Evolutionary conservation across 306 rosid species (phyloP), one percentile per base, ranked within the genome.

Genomic region (Prunus dulcis): DNA sequence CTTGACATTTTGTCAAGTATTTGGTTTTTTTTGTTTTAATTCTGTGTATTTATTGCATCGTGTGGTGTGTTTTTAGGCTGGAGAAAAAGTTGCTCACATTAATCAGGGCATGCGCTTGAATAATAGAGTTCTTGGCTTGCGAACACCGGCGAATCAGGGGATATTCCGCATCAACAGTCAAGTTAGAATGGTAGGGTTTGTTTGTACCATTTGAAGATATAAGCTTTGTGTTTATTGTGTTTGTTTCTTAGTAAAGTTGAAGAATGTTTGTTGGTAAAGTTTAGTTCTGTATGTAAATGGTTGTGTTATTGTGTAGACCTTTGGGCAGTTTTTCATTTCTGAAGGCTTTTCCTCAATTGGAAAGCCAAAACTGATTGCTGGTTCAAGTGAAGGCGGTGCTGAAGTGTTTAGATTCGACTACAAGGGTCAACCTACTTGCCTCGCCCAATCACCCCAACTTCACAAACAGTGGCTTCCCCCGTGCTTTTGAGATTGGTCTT

Each of bases 331-430:
- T 86, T 87, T 95, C 71, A 45, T 79, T 63, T 71, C 82, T 3
- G 73, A 83, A 68, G 84, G 60, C 27, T 88, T 86, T 75, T 68
- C 4, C 30, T 28, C 90, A 93, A 97, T 86, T 74, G 96, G 87
- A 87, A 92, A 92, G 0, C 97, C 98, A 23, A 92, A 92, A 75
- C 49, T 89, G 82, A 90, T 90, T 69, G 96, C 89, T 64, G 96
- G 99, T 38, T 86, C 97, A 20, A 95, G 99, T 87, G 99, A 95
- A 76, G 99, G 99, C 51, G 97, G 97, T 79, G 96, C 99, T 73
- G 76, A 97, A 63, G 99, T 95, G 52, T 95, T 95, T 72, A 88
- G 81, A 83, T 73, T 95, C 66, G 93, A 90, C 81, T 95, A 95
- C 88, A 89, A 88, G 80, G 99, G 97, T 41, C 88, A 85, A 50